A percentile compares a stretch with the other conserved stretches of the same genome.
Evolutionary conservation across 2,329 filamentous ascomycete species (phyloP).

Genomic region (Xylariaceae sp.): DNA sequence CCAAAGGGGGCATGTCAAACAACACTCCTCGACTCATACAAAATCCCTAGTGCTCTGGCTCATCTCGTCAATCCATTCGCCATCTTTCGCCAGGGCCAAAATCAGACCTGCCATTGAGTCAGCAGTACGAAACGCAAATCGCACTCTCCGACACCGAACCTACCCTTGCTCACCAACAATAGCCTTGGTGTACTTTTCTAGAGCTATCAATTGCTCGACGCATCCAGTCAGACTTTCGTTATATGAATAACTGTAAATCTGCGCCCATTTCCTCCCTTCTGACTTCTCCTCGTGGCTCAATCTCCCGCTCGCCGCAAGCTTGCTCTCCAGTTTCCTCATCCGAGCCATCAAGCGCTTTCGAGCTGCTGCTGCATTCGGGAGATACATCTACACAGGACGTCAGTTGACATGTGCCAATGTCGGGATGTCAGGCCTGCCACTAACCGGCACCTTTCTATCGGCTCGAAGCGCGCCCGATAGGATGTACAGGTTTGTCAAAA

Average conservation of each 20-base stretch:
- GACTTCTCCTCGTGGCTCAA: conserved; percentile 22
- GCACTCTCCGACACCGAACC: not conserved
- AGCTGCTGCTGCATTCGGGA: conserved; percentile 51
- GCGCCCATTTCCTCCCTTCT: conserved; percentile 45
- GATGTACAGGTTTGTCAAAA: conserved; percentile 55
- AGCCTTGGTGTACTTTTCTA: conserved; percentile 53
- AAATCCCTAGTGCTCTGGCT: no score
- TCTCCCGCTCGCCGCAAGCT: conserved; percentile 25
- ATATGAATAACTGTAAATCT: conserved; percentile 54
- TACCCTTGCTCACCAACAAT: conserved; percentile 51
- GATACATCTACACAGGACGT: conserved; percentile 37
- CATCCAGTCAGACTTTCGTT: conserved; percentile 51
- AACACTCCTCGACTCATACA: no score
- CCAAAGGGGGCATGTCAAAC: no score
- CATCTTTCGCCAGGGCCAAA: conserved; percentile 13
- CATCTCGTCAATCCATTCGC: no score
- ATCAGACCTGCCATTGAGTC: conserved; percentile 28
- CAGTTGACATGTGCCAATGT: conserved; percentile 1
- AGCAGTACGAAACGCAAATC: no score
- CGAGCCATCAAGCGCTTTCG: conserved; percentile 47
- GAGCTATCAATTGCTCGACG: conserved; percentile 47
- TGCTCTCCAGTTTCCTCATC: conserved; percentile 43
- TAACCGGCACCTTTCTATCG: conserved; percentile 44
- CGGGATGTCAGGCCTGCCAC: conserved; percentile 9
- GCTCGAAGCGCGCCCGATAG: conserved; percentile 51